These are phyloP conservation scores for Flaveria bidentis DNA, from an alignment of 129 eudicot genomes.

Conservation along the genomic window DNA sequence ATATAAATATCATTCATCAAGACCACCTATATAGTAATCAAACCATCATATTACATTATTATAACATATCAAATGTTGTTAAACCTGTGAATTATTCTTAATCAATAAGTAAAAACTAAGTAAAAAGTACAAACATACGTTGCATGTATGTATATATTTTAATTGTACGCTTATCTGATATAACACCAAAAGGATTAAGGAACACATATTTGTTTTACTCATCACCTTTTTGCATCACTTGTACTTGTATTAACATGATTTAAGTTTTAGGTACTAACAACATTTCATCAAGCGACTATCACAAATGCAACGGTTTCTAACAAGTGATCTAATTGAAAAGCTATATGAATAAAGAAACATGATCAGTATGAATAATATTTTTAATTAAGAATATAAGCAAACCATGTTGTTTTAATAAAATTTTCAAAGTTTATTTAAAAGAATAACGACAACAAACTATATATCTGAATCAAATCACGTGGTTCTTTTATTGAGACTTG, in stretches of 20 bases:
- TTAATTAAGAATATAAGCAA: not conserved
- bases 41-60: too few species aligned
- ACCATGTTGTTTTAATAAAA: not conserved
- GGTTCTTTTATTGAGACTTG: slow-evolving; percentile 22
- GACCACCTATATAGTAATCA: too few species aligned
- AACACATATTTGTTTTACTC: not conserved
- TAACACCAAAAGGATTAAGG: not conserved
- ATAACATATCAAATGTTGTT: too few species aligned
- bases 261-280: not conserved
- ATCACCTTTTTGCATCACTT: not conserved
- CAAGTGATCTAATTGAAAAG: not conserved
- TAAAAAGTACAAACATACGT: too few species aligned
- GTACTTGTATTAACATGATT: not conserved
- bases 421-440: not conserved
- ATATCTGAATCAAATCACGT: slow-evolving; percentile 12
- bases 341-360: not conserved
- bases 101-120: too few species aligned
- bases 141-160: too few species aligned
- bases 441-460: slow-evolving; percentile 19
- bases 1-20: too few species aligned
- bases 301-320: not conserved
- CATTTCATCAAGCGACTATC: not conserved
- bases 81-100: too few species aligned
- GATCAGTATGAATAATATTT: not conserved
- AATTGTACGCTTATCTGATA: too few species aligned